Evolutionary conservation across 192 early-diverging fungal species (phyloP).

Genomic region (Kickxella alabastrina): DNA sequence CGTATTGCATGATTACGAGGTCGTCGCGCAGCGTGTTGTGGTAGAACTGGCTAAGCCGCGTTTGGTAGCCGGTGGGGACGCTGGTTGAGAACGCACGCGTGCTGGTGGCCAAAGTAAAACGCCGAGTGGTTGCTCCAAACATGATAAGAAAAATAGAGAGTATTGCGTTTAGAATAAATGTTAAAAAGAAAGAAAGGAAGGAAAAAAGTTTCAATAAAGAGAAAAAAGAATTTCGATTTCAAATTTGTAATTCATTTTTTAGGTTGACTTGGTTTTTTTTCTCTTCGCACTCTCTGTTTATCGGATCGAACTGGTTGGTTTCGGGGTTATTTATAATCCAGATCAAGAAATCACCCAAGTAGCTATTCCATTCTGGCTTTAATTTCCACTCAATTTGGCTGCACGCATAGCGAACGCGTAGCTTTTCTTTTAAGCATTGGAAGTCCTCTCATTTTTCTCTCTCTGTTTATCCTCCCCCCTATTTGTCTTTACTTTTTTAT

Average conservation of each 20-base stretch:
- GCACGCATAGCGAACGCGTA: too few species aligned
- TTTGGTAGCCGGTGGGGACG: conserved; percentile 28
- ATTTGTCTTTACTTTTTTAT: not conserved
- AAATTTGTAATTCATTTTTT: too few species aligned
- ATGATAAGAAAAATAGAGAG: conserved; percentile 11
- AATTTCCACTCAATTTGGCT: too few species aligned
- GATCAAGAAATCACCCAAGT: too few species aligned
- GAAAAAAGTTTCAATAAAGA: not conserved
- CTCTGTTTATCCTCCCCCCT: not conserved
- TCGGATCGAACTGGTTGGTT: too few species aligned
- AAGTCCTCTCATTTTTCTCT: too few species aligned
- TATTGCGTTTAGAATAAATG: not conserved
- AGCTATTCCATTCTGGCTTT: too few species aligned
- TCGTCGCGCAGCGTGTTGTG: conserved; percentile 72
- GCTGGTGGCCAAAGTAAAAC: conserved; percentile 4
- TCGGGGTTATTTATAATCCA: too few species aligned
- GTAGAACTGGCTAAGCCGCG: conserved; percentile 71
- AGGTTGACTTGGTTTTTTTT: too few species aligned
- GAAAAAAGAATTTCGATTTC: too few species aligned
- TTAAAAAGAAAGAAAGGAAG: not conserved
- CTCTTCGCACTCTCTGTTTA: too few species aligned
- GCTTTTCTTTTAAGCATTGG: too few species aligned
- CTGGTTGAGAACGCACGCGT: conserved; percentile 26
- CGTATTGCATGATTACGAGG: conserved; percentile 68
- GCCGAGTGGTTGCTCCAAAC: conserved; percentile 24